These are phyloP conservation scores for Combretum micranthum DNA, from an alignment of 345 rosid genomes.

Conservation along the genomic window DNA sequence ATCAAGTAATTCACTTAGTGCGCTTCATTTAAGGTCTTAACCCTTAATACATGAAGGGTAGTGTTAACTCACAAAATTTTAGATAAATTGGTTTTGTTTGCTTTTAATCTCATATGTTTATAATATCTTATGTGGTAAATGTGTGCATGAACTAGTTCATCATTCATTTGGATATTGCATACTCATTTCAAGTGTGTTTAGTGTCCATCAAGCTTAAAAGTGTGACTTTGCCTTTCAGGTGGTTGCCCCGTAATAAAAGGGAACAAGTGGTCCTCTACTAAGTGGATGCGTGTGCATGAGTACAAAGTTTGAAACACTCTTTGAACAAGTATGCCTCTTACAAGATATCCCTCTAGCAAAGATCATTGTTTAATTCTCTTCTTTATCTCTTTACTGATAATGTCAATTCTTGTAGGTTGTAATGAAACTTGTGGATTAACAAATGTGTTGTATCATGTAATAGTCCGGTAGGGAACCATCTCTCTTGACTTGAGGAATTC, in stretches of 20 bases:
- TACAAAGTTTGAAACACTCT: slow-evolving; percentile 38
- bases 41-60: no score
- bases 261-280: slow-evolving; percentile 92
- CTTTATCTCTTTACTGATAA: no score
- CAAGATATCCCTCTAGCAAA: background rate
- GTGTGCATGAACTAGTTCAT: no score
- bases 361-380: background rate
- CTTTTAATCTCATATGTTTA: no score
- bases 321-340: slow-evolving; percentile 26
- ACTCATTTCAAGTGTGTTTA: background rate
- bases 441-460: no score
- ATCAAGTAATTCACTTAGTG: background rate
- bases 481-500: no score
- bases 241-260: slow-evolving; percentile 91
- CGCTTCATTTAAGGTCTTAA: no score
- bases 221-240: slow-evolving; percentile 32
- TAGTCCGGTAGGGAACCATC: no score
- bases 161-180: no score
- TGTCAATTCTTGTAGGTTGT: background rate
- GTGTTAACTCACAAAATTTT: no score
- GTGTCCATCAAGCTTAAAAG: background rate
- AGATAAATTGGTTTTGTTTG: no score
- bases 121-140: no score
- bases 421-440: background rate
- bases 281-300: slow-evolving; percentile 83